These are phyloP conservation scores for Ophiostoma novo-ulmi DNA, from an alignment of 2,329 filamentous ascomycete genomes.

Conservation along the genomic window DNA sequence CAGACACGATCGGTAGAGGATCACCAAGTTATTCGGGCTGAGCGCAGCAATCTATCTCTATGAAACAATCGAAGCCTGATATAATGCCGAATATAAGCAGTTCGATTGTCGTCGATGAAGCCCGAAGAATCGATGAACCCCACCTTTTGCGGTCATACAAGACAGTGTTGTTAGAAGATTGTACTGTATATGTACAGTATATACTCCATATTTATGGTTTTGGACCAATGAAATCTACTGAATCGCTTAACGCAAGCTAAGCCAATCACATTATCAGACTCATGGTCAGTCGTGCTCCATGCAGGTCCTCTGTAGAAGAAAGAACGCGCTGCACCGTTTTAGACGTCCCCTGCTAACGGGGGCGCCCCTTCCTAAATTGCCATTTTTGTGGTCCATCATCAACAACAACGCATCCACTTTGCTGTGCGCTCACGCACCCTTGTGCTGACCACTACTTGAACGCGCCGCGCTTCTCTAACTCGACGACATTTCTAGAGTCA, in stretches of 20 bases:
- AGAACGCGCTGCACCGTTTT: not conserved
- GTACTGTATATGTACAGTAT: not conserved
- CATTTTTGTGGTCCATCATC: not conserved
- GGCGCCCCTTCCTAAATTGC: not conserved
- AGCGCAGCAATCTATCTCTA: too few relatives aligned
- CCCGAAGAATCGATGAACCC: not conserved
- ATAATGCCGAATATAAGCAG: not conserved
- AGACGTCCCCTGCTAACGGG: too few relatives aligned
- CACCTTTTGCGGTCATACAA: not conserved
- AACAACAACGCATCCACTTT: slow-evolving; percentile 14
- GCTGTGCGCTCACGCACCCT: not conserved
- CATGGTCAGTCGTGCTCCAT: not conserved
- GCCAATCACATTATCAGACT: not conserved
- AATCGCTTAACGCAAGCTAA: not conserved
- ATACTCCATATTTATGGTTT: not conserved
- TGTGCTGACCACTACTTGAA: not conserved
- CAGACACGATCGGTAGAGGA: not conserved
- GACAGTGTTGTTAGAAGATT: too few relatives aligned
- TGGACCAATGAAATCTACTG: not conserved
- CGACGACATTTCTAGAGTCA: not conserved
- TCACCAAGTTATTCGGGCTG: not conserved
- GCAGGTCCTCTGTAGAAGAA: not conserved
- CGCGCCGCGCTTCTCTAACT: slow-evolving; percentile 7
- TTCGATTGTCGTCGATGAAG: not conserved
- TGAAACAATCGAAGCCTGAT: too few relatives aligned